Evolutionary conservation across 2,329 filamentous ascomycete genomes (phyloP).

Genomic region (Sporothrix humicola): DNA sequence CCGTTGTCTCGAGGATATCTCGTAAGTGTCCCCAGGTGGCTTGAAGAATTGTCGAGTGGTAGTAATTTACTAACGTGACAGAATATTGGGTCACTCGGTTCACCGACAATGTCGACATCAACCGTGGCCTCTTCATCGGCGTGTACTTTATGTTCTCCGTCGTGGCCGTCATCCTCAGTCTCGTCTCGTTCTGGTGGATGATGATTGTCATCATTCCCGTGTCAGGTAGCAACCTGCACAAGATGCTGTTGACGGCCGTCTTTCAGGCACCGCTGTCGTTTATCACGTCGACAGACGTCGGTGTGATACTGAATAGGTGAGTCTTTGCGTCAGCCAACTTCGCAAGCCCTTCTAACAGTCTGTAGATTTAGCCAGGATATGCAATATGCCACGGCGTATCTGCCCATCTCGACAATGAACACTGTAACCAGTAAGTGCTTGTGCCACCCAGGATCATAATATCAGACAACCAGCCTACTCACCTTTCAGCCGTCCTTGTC

Average conservation of each 20-base stretch:
- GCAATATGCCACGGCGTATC: constrained; percentile 36
- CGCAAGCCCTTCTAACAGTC: neutral
- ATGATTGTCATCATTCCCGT: constrained; percentile 46
- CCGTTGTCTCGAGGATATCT: constrained; percentile 6
- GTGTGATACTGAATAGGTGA: constrained; percentile 50
- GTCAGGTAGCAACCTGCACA: constrained; percentile 46
- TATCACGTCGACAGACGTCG: constrained; percentile 50
- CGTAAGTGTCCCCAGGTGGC: neutral
- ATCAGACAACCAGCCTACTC: too few relatives aligned
- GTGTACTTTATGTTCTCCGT: constrained; percentile 17
- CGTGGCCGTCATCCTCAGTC: neutral
- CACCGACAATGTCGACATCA: constrained; percentile 16
- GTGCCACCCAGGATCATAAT: too few relatives aligned
- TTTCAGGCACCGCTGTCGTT: constrained; percentile 49
- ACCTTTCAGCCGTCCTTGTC: constrained; percentile 20
- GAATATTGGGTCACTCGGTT: constrained; percentile 19
- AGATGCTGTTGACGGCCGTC: constrained; percentile 44
- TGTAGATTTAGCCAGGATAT: constrained; percentile 53
- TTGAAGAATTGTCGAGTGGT: neutral
- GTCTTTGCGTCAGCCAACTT: neutral
- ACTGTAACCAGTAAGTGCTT: constrained; percentile 27
- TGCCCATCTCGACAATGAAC: constrained; percentile 28
- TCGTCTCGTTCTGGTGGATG: constrained; percentile 23
- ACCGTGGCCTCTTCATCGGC: constrained; percentile 20
- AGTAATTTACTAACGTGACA: neutral